Evolutionary conservation across 2,329 filamentous ascomycete species (phyloP).

Genomic region (Achaetomium macrosporum): DNA sequence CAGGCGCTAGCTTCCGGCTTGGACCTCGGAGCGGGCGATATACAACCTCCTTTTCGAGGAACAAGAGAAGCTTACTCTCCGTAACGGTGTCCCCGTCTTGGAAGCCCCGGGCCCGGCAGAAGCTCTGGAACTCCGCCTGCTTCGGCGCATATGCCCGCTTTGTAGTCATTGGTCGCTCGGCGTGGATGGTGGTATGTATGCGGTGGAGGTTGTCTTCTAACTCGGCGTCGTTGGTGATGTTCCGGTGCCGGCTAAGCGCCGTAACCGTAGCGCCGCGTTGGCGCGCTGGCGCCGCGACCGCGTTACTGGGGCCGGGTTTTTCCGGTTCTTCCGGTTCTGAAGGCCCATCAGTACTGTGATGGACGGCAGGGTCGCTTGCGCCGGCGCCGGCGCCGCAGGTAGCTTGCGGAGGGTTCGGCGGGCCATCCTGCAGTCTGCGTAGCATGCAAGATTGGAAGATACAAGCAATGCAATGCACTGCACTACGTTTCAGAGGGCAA

Average conservation of each 20-base stretch:
- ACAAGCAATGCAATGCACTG: too few relatives aligned
- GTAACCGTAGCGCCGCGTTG: background rate
- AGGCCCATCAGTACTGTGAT: background rate
- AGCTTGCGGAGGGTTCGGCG: background rate
- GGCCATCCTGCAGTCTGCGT: background rate
- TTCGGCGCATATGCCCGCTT: background rate
- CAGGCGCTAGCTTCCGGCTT: background rate
- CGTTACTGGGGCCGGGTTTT: background rate
- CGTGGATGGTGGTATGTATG: slow-evolving; percentile 1
- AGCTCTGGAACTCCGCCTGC: background rate
- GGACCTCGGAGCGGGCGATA: background rate
- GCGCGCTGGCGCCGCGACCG: background rate
- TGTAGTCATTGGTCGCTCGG: slow-evolving; percentile 1
- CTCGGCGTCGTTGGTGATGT: background rate
- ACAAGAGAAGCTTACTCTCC: background rate
- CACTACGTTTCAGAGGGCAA: too few relatives aligned
- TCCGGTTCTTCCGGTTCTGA: background rate
- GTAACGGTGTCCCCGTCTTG: background rate
- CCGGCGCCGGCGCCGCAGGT: background rate
- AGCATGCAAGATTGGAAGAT: too few relatives aligned
- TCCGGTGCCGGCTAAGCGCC: too few relatives aligned
- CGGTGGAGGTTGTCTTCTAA: slow-evolving; percentile 2
- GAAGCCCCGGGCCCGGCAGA: background rate
- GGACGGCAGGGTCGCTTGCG: slow-evolving; percentile 1
- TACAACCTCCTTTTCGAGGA: background rate